Conservation (phyloP, 257 asterid genomes). For the Solanum sejunctum region DNA sequence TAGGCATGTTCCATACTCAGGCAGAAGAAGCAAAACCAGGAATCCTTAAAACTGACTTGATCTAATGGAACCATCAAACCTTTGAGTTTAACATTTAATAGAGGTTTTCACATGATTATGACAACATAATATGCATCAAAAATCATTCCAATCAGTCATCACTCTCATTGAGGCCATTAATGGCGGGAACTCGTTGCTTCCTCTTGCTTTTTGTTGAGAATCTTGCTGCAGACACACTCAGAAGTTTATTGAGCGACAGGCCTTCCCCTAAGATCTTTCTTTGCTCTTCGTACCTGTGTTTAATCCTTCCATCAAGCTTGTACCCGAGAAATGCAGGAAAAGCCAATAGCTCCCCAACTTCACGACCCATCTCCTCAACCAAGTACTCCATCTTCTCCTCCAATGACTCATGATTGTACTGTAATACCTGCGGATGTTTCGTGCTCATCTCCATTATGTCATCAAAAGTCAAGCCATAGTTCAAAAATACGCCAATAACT, state of each 20-base stretch:
- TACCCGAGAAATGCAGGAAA: slow-evolving; percentile 93
- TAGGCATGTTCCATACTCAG: background rate
- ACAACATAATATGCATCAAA: background rate
- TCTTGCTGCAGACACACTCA: slow-evolving; percentile 61
- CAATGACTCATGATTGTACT: slow-evolving; percentile 63
- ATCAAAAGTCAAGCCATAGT: slow-evolving; percentile 59
- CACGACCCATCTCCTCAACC: slow-evolving; percentile 83
- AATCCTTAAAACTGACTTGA: background rate
- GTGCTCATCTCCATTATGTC: slow-evolving; percentile 79
- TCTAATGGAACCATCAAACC: background rate
- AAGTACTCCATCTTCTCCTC: slow-evolving; percentile 77
- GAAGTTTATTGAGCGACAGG: slow-evolving; percentile 74
- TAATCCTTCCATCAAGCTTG: slow-evolving; percentile 69
- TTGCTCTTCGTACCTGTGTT: slow-evolving; percentile 66
- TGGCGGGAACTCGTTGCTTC: slow-evolving; percentile 2
- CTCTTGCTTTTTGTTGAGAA: slow-evolving; percentile 41
- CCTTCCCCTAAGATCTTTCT: slow-evolving; percentile 55
- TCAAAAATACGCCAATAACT: slow-evolving; percentile 50
- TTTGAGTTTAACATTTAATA: background rate
- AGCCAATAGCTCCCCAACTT: slow-evolving; percentile 62
- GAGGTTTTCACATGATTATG: background rate
- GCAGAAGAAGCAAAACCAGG: background rate
- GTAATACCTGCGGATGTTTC: slow-evolving; percentile 79
- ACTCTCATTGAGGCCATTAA: background rate
- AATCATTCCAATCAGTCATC: background rate